phyloP scores from a whole-genome alignment of 2,329 filamentous ascomycete genomes.

The Cordyceps cicadae region DNA sequence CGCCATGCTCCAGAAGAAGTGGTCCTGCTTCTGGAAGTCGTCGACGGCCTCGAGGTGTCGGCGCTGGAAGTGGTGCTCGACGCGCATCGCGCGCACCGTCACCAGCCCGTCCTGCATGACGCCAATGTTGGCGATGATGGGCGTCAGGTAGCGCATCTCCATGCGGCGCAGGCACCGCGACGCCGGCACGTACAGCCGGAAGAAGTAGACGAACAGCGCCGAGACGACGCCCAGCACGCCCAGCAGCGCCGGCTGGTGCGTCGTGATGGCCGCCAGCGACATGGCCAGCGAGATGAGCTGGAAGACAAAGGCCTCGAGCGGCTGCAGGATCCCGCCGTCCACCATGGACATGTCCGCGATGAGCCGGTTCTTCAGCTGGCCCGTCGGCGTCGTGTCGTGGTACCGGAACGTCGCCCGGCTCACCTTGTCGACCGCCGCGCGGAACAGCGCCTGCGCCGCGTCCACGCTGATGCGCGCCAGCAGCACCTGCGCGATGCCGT shows the following conservation, averaged over 20 bases:
- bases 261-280: constrained; percentile 68
- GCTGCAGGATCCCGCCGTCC: constrained; percentile 73
- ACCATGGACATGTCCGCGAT: constrained; percentile 86
- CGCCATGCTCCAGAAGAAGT: constrained; percentile 89
- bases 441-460: constrained; percentile 69
- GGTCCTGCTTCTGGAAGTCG: constrained; percentile 87
- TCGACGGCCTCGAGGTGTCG: constrained; percentile 75
- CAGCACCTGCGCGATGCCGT: constrained; percentile 54
- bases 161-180: constrained; percentile 76
- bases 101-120: constrained; percentile 77
- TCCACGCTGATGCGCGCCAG: constrained; percentile 72
- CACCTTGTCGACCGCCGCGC: constrained; percentile 62
- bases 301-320: constrained; percentile 65
- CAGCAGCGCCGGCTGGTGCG: constrained; percentile 70
- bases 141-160: constrained; percentile 83
- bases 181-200: constrained; percentile 68
- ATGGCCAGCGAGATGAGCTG: constrained; percentile 63
- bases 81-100: constrained; percentile 76
- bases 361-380: constrained; percentile 83
- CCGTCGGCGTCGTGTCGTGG: constrained; percentile 83
- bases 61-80: constrained; percentile 70
- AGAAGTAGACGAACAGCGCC: constrained; percentile 61
- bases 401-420: constrained; percentile 79
- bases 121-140: constrained; percentile 87
- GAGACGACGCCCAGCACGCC: constrained; percentile 62